Evolutionary conservation across 2,329 filamentous ascomycete species (phyloP), one percentile per base, ranked within the genome.

Genomic region (Colletotrichum sp.): DNA sequence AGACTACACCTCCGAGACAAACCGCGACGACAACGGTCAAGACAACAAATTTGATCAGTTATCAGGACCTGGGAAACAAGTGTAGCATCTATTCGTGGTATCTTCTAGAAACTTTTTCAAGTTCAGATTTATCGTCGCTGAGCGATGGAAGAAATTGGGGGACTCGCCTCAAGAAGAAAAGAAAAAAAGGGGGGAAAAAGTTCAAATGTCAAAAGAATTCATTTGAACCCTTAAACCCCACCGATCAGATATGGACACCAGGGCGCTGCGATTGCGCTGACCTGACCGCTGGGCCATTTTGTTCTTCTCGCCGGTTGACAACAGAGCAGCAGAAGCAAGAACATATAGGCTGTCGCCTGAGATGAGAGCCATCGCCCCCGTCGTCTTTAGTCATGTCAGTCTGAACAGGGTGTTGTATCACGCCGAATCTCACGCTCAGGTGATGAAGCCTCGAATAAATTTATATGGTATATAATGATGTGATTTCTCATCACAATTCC

Each of bases 391-490:
- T 6, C n/a, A 24, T 24, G 43, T 8, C n/a, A 21, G 12, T 52
- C n/a, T 52, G 43, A 52, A n/a, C n/a, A 13, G 43, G 10, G 12
- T 12, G 1, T 8, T 18, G 2, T 30, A 28, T 30, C 55, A 28
- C 16, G 4, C 16, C 8, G n/a, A 58, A 64, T 9, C 34, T 13
- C 10, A 66, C 12, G 21, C 7, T 34, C 21, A 21, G 34, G 2
- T 62, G n/a, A 16, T 58, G 48, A 56, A 52, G 8, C 62, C 21
- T 52, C 24, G 18, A 30, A n/a, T 72, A 43, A 56, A 43, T 43
- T 73, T 64, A 28, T 30, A 64, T 24, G 38, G 72, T 70, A 70
- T 75, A 75, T 75, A 75, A 43, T 30, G 38, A n/a, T n/a, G 68
- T 71, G 68, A 74, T 69, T 36, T 24, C 43, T 61, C 13, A n/a